phyloP scores from a whole-genome alignment of 2,329 filamentous ascomycete species.

The Colletotrichum sp. region DNA sequence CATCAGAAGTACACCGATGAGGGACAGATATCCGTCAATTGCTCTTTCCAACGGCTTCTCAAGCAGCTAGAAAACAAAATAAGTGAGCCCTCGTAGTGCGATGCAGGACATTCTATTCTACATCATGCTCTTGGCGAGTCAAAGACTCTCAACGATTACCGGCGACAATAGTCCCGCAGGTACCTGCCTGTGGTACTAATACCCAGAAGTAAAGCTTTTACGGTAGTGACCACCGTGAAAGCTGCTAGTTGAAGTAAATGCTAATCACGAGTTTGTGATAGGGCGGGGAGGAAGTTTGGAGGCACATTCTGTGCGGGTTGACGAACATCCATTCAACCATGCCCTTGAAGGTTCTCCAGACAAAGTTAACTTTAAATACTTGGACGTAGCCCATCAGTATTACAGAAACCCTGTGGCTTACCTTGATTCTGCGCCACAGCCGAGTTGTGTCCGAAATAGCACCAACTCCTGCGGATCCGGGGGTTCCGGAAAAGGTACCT shows the following conservation, averaged over 20 bases:
- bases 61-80: no score
- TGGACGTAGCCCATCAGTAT: neutral
- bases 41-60: no score
- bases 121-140: neutral
- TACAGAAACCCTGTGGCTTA: neutral
- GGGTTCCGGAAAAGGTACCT: neutral
- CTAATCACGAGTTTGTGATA: neutral
- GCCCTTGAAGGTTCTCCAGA: neutral
- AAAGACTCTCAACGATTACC: neutral
- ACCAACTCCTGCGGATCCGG: neutral
- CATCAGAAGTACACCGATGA: no score
- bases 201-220: neutral
- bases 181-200: neutral
- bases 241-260: neutral
- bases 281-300: neutral
- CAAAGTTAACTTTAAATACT: neutral
- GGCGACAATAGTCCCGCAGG: neutral
- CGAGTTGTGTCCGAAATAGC: neutral
- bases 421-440: neutral
- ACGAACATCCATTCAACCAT: neutral
- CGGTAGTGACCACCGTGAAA: neutral
- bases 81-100: no score
- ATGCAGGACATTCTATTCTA: no score
- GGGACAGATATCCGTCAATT: no score
- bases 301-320: neutral